These are phyloP conservation scores for Sutorius eximius DNA, from an alignment of 1,284 basidiomycete species.

Conservation along the genomic window DNA sequence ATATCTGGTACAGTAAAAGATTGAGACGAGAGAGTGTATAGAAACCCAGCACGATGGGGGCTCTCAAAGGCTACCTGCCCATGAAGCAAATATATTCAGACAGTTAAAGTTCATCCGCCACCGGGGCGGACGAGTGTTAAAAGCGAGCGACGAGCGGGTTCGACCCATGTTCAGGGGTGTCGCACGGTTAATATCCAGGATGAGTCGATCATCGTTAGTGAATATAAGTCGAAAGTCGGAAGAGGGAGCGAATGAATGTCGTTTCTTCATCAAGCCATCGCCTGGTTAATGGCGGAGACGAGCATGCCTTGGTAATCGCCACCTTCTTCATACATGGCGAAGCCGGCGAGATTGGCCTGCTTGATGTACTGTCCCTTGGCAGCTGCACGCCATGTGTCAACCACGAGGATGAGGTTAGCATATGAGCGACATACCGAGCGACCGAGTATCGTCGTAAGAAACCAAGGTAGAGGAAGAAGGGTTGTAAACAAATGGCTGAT, in stretches of 20 bases:
- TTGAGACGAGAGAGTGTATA: not conserved
- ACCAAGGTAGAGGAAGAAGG: constrained; percentile 51
- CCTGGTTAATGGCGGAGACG: constrained; percentile 50
- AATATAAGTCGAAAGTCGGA: constrained; percentile 7
- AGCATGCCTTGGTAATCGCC: constrained; percentile 60
- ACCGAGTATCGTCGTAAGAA: constrained; percentile 59
- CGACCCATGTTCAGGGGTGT: constrained; percentile 1
- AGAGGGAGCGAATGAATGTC: constrained; percentile 9
- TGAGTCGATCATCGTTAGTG: constrained; percentile 30
- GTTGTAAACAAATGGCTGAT: constrained; percentile 65
- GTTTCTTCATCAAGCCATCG: constrained; percentile 21
- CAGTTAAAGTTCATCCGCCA: constrained; percentile 1
- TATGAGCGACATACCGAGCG: constrained; percentile 42
- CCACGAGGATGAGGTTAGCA: not conserved
- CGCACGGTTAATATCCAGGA: constrained; percentile 6
- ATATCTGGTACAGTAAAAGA: not conserved
- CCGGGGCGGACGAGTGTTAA: constrained; percentile 4
- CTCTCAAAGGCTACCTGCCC: constrained; percentile 14
- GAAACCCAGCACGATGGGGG: not conserved
- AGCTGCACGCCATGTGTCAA: constrained; percentile 19
- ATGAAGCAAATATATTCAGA: not conserved
- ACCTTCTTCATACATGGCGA: constrained; percentile 64
- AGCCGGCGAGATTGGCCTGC: constrained; percentile 52
- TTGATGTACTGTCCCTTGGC: constrained; percentile 63
- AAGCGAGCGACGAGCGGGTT: not conserved